Percentiles rank a stretch among this genome's conserved stretches.
Conservation (phyloP, 106 monocot species). For the Dendrobium chrysotoxum region DNA sequence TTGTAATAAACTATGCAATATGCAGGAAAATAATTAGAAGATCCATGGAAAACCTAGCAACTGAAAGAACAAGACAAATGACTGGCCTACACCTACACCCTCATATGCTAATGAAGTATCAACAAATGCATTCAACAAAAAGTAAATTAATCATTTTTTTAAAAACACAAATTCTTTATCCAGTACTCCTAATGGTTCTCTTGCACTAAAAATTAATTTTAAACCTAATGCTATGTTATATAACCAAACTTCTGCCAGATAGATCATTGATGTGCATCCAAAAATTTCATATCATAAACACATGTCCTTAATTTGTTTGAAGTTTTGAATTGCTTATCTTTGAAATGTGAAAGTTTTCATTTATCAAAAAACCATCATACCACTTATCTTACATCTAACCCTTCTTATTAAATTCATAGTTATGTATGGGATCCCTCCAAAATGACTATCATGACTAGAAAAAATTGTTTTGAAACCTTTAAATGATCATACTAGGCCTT, state of each 20-base stretch:
- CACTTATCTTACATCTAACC: not conserved
- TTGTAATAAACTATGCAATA: too few species aligned
- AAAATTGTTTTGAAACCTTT: not conserved
- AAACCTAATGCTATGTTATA: too few species aligned
- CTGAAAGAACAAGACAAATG: too few species aligned
- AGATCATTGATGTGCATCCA: rapidly evolving
- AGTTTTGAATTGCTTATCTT: not conserved
- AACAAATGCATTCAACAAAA: not conserved
- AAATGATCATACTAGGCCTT: not conserved
- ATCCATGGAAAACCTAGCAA: too few species aligned
- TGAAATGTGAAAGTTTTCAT: not conserved
- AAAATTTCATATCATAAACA: too few species aligned
- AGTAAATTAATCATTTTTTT: conserved; percentile 5
- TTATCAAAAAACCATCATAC: not conserved
- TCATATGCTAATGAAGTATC: too few species aligned
- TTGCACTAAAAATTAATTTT: not conserved
- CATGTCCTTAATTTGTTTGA: not conserved
- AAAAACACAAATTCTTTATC: conserved; percentile 2
- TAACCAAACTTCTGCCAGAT: too few species aligned
- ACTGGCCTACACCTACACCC: too few species aligned
- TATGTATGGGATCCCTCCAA: too few species aligned
- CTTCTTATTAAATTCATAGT: too few species aligned
- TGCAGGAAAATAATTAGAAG: too few species aligned
- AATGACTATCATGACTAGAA: too few species aligned
- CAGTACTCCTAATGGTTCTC: not conserved